phyloP scores from a whole-genome alignment of 768 basidiomycete genomes.

The Boletus vermiculosoides region DNA sequence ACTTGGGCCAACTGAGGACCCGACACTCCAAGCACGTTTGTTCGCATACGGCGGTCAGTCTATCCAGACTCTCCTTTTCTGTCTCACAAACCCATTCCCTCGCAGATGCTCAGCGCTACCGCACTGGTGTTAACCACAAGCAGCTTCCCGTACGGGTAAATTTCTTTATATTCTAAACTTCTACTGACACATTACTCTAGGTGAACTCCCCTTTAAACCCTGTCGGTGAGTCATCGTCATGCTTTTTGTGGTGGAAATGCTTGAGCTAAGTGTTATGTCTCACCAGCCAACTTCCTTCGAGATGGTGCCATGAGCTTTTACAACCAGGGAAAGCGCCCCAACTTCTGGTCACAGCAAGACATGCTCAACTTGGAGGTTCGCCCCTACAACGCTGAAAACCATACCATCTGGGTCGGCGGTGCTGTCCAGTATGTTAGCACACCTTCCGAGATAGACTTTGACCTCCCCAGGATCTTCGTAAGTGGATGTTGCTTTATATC shows the following conservation, averaged over 20 bases:
- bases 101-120: slow-evolving; percentile 40
- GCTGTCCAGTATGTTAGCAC: slow-evolving; percentile 38
- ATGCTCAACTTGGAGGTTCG: slow-evolving; percentile 33
- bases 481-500: background rate
- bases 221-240: slow-evolving; percentile 28
- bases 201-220: slow-evolving; percentile 40
- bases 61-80: background rate
- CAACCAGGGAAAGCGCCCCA: slow-evolving; percentile 41
- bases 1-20: slow-evolving; percentile 53
- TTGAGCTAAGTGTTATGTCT: background rate
- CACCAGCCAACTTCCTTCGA: slow-evolving; percentile 38
- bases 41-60: slow-evolving; percentile 53
- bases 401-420: slow-evolving; percentile 42
- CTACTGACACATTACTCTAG: slow-evolving; percentile 8
- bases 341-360: slow-evolving; percentile 38
- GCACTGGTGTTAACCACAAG: slow-evolving; percentile 39
- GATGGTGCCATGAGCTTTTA: slow-evolving; percentile 38
- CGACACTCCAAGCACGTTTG: slow-evolving; percentile 55
- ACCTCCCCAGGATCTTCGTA: slow-evolving; percentile 37
- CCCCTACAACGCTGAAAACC: slow-evolving; percentile 39
- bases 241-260: too few species aligned
- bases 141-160: slow-evolving; percentile 33
- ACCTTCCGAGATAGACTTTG: slow-evolving; percentile 40
- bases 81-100: background rate
- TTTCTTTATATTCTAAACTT: background rate